phyloP scores from a whole-genome alignment of 1,139 yeast genomes.

The Suhomyces ambrosiae region DNA sequence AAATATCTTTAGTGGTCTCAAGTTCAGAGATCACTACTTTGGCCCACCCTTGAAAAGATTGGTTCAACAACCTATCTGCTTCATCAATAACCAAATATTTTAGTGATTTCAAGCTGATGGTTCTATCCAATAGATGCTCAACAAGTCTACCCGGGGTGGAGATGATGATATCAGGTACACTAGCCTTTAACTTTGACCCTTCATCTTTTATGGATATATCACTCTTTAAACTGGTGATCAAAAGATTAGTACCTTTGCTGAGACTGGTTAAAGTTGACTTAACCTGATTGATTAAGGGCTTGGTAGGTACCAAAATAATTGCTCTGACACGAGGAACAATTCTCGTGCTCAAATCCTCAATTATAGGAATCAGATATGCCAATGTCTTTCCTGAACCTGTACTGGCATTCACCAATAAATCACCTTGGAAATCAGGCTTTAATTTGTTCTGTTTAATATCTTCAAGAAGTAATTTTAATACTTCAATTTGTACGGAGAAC shows the following conservation, averaged over 20 bases:
- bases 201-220: slow-evolving; percentile 70
- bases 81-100: slow-evolving; percentile 85
- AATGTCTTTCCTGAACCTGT: slow-evolving; percentile 97
- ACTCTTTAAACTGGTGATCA: slow-evolving; percentile 59
- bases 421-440: slow-evolving; percentile 68
- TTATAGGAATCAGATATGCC: slow-evolving; percentile 83
- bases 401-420: slow-evolving; percentile 85
- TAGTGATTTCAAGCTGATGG: slow-evolving; percentile 50
- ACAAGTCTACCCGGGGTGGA: slow-evolving; percentile 94
- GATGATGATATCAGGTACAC: slow-evolving; percentile 75
- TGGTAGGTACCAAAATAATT: slow-evolving; percentile 84
- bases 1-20: slow-evolving; percentile 27
- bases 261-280: slow-evolving; percentile 60
- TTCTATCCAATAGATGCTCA: slow-evolving; percentile 63
- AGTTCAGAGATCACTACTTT: slow-evolving; percentile 58
- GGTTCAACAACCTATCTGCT: slow-evolving; percentile 89
- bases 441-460: slow-evolving; percentile 49
- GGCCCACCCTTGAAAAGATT: slow-evolving; percentile 94
- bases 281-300: slow-evolving; percentile 84
- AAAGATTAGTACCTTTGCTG: slow-evolving; percentile 67
- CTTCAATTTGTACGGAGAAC: slow-evolving; percentile 77
- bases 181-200: slow-evolving; percentile 43
- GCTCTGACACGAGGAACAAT: slow-evolving; percentile 77
- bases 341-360: slow-evolving; percentile 65
- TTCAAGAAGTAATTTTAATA: slow-evolving; percentile 56